phyloP scores from a whole-genome alignment of 371 early-diverging fungal species.

The Mucor irregularis region DNA sequence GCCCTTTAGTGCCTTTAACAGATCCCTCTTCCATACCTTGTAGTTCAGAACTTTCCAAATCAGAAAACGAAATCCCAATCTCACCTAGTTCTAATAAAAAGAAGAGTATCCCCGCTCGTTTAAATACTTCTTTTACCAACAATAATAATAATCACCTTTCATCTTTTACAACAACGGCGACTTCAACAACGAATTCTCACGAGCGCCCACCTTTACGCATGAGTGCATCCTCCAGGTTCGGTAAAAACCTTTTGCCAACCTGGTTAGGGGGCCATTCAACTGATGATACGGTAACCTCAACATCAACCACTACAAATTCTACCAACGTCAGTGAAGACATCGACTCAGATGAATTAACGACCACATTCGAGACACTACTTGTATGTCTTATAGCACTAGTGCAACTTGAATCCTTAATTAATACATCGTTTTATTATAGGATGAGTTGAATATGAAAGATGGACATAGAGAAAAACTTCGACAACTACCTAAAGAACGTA shows the following conservation, averaged over 20 bases:
- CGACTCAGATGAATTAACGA: slow-evolving; percentile 6
- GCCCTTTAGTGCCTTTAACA: neutral
- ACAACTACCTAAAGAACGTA: slow-evolving; percentile 49
- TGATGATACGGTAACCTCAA: slow-evolving; percentile 2
- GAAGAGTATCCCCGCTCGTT: slow-evolving; percentile 7
- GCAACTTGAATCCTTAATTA: neutral
- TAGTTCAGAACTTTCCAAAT: slow-evolving; percentile 9
- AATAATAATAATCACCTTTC: slow-evolving; percentile 6
- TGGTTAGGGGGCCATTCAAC: slow-evolving; percentile 40
- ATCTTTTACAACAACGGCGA: neutral
- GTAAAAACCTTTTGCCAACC: slow-evolving; percentile 38
- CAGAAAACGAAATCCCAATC: slow-evolving; percentile 3
- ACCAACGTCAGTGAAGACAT: neutral
- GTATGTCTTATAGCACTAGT: neutral
- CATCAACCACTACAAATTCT: neutral
- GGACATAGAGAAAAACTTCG: slow-evolving; percentile 49
- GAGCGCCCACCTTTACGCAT: slow-evolving; percentile 26
- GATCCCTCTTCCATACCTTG: neutral
- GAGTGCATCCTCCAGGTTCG: slow-evolving; percentile 42
- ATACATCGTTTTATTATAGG: slow-evolving; percentile 22
- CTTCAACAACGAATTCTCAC: slow-evolving; percentile 9
- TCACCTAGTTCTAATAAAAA: slow-evolving; percentile 8
- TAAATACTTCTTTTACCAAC: slow-evolving; percentile 1
- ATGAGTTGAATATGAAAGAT: slow-evolving; percentile 63
- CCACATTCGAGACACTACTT: slow-evolving; percentile 26